Base-by-base conservation (phyloP, 306 rosid species). In the Fragaria iinumae region DNA sequence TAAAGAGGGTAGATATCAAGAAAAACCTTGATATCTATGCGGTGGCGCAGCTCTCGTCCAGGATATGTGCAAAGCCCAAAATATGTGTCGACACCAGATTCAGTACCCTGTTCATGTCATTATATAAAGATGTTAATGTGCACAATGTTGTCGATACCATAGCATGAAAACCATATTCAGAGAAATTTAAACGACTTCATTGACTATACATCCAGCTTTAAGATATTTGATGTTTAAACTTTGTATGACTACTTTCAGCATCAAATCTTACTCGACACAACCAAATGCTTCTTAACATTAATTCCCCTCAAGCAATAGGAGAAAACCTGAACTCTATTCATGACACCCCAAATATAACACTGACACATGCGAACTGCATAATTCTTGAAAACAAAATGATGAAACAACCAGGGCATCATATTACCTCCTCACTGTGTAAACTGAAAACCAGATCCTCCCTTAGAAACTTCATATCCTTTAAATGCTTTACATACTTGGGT, bases 51-150 rank as follows among this genome's bases (percentile, higher is more conserved):
- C 87, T 94, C 98, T 75, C 85, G 84, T 77, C 98, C 92, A 72
- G 95, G 96, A 86, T 90, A 92, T 23, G 97, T 85, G 85, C 93
- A 94, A 56, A 92, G 90, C 38, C 98, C 98, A 36, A 92, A 94
- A 83, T 94, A 94, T 20, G 98, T 94, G 86, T 90, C 98, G 68
- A 92, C 93, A 38, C 93, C 92, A 82, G 91, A 89, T 77, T 94
- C 94, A 73, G 91, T 85, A 39, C 91, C 96, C 98, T 94, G 88
- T 75, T 67, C 67, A 77, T 50, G 57, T 45, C 62, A 72, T 82
- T 67, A 79, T 52, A 80, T 17, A 10, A 71, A 48, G 57, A 78
- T 59, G 71, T 67, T n/a, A 41, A 72, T 53, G 50, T 20, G 72
- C 9, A 25, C 13, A 67, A 39, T 41, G 44, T 41, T 41, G 2